Percentiles rank a stretch among this genome's conserved stretches.
Evolutionary conservation across 2,329 filamentous ascomycete genomes (phyloP).

Genomic region (Ascochyta fabae): DNA sequence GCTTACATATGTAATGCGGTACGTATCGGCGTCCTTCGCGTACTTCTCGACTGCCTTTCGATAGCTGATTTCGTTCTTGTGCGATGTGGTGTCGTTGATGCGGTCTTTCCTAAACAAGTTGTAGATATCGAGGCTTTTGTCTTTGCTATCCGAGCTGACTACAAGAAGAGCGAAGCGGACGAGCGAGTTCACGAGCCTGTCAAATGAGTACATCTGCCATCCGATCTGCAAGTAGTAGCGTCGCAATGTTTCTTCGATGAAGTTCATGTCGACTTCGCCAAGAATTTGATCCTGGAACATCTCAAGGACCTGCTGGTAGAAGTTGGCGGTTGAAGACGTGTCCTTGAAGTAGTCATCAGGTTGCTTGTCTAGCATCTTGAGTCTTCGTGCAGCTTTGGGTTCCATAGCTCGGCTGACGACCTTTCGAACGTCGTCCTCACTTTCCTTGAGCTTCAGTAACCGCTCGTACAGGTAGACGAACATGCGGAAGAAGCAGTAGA

Average conservation of each 20-base stretch:
- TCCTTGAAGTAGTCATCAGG: conserved; percentile 76
- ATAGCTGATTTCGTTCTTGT: conserved; percentile 86
- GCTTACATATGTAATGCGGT: conserved; percentile 89
- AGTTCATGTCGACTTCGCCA: conserved; percentile 78
- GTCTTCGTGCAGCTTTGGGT: conserved; percentile 79
- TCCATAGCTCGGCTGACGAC: conserved; percentile 76
- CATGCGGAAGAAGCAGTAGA: conserved; percentile 94
- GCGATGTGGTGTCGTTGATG: conserved; percentile 83
- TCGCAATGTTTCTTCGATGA: conserved; percentile 88
- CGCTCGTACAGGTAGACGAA: conserved; percentile 91
- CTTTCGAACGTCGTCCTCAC: conserved; percentile 73
- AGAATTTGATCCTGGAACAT: conserved; percentile 87
- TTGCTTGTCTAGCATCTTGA: conserved; percentile 82
- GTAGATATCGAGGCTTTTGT: conserved; percentile 91
- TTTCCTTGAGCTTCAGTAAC: conserved; percentile 81
- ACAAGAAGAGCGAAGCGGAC: conserved; percentile 83
- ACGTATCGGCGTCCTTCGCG: conserved; percentile 90
- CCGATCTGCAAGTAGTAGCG: conserved; percentile 90
- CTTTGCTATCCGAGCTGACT: conserved; percentile 84
- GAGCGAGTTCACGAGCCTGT: conserved; percentile 83
- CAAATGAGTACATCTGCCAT: conserved; percentile 92
- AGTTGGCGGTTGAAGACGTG: conserved; percentile 68
- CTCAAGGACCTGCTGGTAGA: conserved; percentile 84
- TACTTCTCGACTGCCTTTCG: conserved; percentile 92
- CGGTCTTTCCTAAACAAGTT: conserved; percentile 84